phyloP scores from a whole-genome alignment of 2,329 filamentous ascomycete genomes.

The Zasmidium citrigriseum region DNA sequence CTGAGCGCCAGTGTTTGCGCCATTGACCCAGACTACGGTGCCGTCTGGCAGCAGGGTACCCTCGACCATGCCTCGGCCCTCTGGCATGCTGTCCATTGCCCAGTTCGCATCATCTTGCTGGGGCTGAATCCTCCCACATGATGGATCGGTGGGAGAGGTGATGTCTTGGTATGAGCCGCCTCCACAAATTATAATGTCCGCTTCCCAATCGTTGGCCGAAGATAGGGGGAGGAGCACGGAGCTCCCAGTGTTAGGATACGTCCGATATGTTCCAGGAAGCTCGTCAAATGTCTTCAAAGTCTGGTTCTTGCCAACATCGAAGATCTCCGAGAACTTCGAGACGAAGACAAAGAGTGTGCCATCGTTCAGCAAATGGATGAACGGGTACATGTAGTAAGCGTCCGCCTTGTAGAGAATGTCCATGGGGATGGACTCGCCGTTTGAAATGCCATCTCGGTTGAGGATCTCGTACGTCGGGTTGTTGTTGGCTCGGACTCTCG shows the following conservation, averaged over 20 bases:
- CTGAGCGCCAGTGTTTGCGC: conserved; percentile 59
- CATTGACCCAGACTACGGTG: conserved; percentile 61
- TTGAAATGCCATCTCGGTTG: conserved; percentile 49
- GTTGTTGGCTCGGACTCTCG: conserved; percentile 57
- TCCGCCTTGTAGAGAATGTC: conserved; percentile 48
- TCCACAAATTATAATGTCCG: conserved; percentile 65
- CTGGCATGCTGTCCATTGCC: conserved; percentile 64
- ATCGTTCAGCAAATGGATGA: conserved; percentile 59
- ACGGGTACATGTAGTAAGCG: conserved; percentile 67
- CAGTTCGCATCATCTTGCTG: conserved; percentile 58
- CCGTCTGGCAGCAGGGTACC: conserved; percentile 61
- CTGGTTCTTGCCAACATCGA: conserved; percentile 57
- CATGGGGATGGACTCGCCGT: conserved; percentile 52
- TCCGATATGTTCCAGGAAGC: conserved; percentile 65
- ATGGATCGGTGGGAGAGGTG: conserved; percentile 60
- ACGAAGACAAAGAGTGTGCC: conserved; percentile 60
- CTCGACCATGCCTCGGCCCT: conserved; percentile 62
- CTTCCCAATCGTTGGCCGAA: conserved; percentile 58
- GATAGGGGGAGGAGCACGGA: conserved; percentile 64
- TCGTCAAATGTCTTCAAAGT: conserved; percentile 60
- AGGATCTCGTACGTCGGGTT: conserved; percentile 65
- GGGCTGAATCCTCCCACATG: conserved; percentile 64
- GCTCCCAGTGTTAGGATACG: conserved; percentile 67
- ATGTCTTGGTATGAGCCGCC: conserved; percentile 64
- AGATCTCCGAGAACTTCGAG: conserved; percentile 57